These are phyloP conservation scores for Cordyceps fumosorosea DNA, from an alignment of 2,329 filamentous ascomycete genomes.

Conservation along the genomic window DNA sequence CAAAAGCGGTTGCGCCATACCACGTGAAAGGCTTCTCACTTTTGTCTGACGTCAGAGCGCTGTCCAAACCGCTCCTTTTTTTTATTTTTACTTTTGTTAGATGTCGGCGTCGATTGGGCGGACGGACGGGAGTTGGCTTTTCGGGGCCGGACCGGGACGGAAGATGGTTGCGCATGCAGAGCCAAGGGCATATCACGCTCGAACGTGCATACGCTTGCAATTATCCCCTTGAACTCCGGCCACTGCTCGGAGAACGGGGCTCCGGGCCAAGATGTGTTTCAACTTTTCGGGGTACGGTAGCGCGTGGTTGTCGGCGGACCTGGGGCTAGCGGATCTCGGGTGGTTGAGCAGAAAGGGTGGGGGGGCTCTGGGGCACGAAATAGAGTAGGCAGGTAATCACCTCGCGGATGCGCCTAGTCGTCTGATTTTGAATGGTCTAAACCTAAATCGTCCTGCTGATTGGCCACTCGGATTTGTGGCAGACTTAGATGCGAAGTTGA, in stretches of 20 bases:
- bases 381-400: not conserved
- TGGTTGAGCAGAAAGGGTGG: not conserved
- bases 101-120: not conserved
- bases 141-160: not conserved
- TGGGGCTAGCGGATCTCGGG: slow-evolving; percentile 13
- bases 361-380: slow-evolving; percentile 4
- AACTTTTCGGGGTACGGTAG: not conserved
- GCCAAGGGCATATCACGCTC: not conserved
- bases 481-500: not conserved
- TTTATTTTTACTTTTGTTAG: not conserved
- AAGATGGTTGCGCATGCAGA: not conserved
- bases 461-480: not conserved
- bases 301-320: slow-evolving; percentile 11
- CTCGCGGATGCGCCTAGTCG: slow-evolving; percentile 9
- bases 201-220: slow-evolving; percentile 3
- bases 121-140: not conserved
- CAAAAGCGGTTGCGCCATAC: not conserved
- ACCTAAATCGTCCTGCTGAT: not conserved
- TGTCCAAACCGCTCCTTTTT: not conserved
- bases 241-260: not conserved
- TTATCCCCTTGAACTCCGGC: slow-evolving; percentile 5
- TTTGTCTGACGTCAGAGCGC: slow-evolving; percentile 2
- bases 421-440: slow-evolving; percentile 6
- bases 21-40: not conserved
- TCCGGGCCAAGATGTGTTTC: not conserved